Base-by-base conservation (phyloP, 1,284 basidiomycete species). In the Paramarasmius palmivorus region DNA sequence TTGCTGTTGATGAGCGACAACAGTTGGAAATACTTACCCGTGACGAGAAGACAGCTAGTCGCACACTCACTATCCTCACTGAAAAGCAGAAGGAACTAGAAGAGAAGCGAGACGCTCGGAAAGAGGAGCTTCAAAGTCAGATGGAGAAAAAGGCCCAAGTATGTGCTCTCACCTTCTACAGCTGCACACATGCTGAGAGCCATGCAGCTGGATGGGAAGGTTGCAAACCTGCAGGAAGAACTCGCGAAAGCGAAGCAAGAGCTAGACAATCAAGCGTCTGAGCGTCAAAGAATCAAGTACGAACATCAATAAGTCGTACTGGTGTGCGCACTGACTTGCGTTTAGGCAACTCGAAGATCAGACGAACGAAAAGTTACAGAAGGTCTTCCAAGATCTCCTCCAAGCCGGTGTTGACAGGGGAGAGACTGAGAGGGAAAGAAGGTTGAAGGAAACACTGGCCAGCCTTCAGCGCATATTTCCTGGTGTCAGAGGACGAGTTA, bases 381-480 rank as follows among this genome's bases (percentile, higher is more conserved):
- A 86, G 22, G 82, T 92, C 10, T 90, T 93, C 66, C 83, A 88
- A 58, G 89, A 97, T 66, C 82, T 99, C 3, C 73, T 95, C 19
- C 90, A 94, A 67, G 93, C 93, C 1, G 91, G 92, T 23, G 86
- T 92, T 0, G 94, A 96, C 65, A 87, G 78, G 68, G 84, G 85
- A 46, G 92, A 98, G 70, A 87, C 86, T 0, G 94, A 98, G 65
- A 82, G 89, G 22, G 95, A 98, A 65, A 77, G 74, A 1, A 86
- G 82, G 63, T 75, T 97, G 58, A 95, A 94, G 68, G 95, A 98
- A 66, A 93, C 89, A 0, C 75, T 98, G 22, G 72, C 84, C 2
- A 92, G 79, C 62, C 71, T 99, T 49, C 93, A 95, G 62, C 81
- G 92, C 2, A 84, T 95, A 38, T 97, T 97, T 71, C 90, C 93